Evolutionary conservation across 208 protist species (phyloP), one percentile per base, ranked within the genome.

Genomic region (Leishmania major): DNA sequence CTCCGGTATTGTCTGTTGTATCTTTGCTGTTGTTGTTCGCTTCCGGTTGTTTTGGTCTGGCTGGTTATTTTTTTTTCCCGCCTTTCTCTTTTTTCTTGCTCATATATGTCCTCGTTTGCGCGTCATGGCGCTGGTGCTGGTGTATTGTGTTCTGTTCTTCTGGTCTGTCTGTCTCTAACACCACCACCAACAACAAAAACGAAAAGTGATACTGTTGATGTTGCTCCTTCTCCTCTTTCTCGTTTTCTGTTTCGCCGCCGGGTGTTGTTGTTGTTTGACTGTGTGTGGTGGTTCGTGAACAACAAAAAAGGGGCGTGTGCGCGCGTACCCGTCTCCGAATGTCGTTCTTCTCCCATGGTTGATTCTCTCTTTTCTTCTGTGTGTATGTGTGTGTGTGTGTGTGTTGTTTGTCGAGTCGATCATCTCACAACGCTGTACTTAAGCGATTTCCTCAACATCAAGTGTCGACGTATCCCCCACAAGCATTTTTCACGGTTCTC

Each of bases 331-430:
- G 37, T 55, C 15, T 78, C 59, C 43, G 37, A 40, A n/a, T 69
- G n/a, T 71, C 66, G 62, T 55, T 77, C 47, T 22, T 60, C 10
- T 5, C 15, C 2, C 45, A 2, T 45, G 3, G 3, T 17, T 51
- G 19, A 28, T 11, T 31, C 22, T 28, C 45, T 40, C 17, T 45
- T n/a, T 69, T 79, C 35, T 81, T 43, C 2, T 43, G 75, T 22
- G 59, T 64, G 73, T 77, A n/a, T n/a, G 49, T 43, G 40, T 43
- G 75, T 22, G 59, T 64, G 73, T 77, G 47, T n/a, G 49, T 77
- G 45, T 40, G 51, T 59, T 75, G 22, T 70, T 81, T 57, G 77
- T 76, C 57, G 11, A 67, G 62, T 80, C 40, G 75, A 31, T 64
- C 40, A 43, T 67, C 57, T 49, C 75, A 67, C 51, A 67, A 80